Conservation (phyloP, 495 filamentous ascomycete genomes). For the Melanomma pulvis-pyrius region DNA sequence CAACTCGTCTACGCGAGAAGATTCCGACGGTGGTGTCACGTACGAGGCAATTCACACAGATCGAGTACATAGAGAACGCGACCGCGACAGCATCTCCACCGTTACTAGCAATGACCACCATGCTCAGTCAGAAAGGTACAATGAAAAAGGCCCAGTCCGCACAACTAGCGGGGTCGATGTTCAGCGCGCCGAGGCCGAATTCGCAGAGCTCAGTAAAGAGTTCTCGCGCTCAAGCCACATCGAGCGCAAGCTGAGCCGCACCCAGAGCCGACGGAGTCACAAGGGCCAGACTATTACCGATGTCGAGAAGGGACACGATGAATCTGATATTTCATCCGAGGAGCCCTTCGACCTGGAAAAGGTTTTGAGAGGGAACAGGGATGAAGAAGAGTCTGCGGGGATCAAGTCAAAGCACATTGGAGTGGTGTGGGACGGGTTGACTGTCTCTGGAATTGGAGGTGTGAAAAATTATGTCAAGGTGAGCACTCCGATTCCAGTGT, state of each 20-base stretch:
- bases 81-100: conserved; percentile 18
- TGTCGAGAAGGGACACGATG: conserved; percentile 53
- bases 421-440: conserved; percentile 77
- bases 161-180: conserved; percentile 63
- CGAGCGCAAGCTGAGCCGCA: conserved; percentile 49
- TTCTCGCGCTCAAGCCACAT: conserved; percentile 63
- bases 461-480: conserved; percentile 68
- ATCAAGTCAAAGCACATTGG: conserved; percentile 71
- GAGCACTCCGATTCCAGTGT: no score
- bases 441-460: conserved; percentile 76
- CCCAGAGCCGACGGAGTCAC: conserved; percentile 45
- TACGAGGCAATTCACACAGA: conserved; percentile 33
- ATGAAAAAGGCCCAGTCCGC: neutral
- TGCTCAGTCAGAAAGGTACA: neutral
- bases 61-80: conserved; percentile 2
- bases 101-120: conserved; percentile 5
- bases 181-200: conserved; percentile 73
- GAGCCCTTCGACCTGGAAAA: conserved; percentile 73
- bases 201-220: conserved; percentile 72
- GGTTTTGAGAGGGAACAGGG: conserved; percentile 67
- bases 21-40: conserved; percentile 7
- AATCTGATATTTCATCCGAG: conserved; percentile 51
- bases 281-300: conserved; percentile 47
- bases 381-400: conserved; percentile 71
- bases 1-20: conserved; percentile 19